Evolutionary conservation across 2,329 filamentous ascomycete species (phyloP).

Genomic region (Nakataea oryzae): DNA sequence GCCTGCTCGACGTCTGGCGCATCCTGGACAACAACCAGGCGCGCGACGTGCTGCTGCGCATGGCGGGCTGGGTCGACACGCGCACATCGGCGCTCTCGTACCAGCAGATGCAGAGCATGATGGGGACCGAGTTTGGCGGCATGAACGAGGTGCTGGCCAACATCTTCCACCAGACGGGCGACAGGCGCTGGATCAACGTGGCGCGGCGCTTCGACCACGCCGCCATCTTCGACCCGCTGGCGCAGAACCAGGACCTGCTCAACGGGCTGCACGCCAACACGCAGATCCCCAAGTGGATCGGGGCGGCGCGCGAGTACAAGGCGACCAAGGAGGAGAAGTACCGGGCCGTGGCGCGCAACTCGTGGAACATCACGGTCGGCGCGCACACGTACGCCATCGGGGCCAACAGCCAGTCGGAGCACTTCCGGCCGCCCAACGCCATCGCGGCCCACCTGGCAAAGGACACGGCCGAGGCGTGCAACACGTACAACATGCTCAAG

Average conservation of each 20-base stretch:
- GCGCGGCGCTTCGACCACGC: conserved; percentile 41
- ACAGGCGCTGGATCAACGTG: conserved; percentile 32
- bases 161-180: conserved; percentile 33
- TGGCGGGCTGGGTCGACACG: conserved; percentile 37
- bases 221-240: conserved; percentile 33
- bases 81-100: conserved; percentile 31
- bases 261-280: conserved; percentile 41
- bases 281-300: conserved; percentile 43
- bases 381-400: conserved; percentile 42
- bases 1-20: conserved; percentile 38
- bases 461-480: conserved; percentile 41
- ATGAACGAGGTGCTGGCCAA: conserved; percentile 42
- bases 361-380: conserved; percentile 33
- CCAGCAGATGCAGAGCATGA: conserved; percentile 33
- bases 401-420: conserved; percentile 41
- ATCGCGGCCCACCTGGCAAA: conserved; percentile 30
- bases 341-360: conserved; percentile 35
- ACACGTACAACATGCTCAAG: conserved; percentile 48
- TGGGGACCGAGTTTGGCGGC: conserved; percentile 39
- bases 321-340: conserved; percentile 33
- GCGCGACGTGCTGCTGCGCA: conserved; percentile 27
- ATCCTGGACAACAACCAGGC: conserved; percentile 30
- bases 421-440: conserved; percentile 34
- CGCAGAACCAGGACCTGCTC: conserved; percentile 30
- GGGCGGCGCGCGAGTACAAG: conserved; percentile 35